Percentiles rank a stretch among this genome's conserved stretches.
Conservation (phyloP, 306 rosid genomes). For the Luffa aegyptiaca region DNA sequence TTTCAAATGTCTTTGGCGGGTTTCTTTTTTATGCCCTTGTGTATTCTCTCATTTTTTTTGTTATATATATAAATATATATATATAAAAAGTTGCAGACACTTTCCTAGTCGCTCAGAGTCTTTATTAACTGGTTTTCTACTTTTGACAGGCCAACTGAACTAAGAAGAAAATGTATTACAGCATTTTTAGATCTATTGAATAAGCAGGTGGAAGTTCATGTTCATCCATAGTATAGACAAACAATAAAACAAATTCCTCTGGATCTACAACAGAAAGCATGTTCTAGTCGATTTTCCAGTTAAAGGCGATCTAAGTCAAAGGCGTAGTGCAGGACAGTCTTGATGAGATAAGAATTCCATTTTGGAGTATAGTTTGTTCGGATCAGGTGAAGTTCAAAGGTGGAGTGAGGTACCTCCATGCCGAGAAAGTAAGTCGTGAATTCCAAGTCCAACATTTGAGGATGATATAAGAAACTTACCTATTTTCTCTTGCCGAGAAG, state of each 20-base stretch:
- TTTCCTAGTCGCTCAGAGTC: background rate
- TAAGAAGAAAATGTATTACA: background rate
- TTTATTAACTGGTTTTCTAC: background rate
- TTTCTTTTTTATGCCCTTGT: no score
- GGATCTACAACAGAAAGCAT: background rate
- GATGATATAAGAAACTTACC: conserved; percentile 22
- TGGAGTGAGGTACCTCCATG: background rate
- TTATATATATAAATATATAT: no score
- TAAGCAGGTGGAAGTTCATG: background rate
- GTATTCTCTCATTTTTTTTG: no score
- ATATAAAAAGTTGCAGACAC: no score
- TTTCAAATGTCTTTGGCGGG: no score
- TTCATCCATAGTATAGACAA: background rate
- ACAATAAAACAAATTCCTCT: background rate
- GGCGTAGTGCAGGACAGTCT: background rate
- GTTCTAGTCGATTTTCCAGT: background rate
- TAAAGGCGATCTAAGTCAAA: background rate
- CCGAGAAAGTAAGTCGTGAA: background rate
- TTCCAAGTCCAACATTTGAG: background rate
- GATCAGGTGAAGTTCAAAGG: background rate
- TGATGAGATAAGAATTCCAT: background rate
- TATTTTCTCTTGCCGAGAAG: conserved; percentile 38
- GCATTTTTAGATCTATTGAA: background rate
- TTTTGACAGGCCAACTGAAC: background rate
- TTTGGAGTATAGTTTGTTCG: background rate